These are phyloP conservation scores for Salix caprea DNA, from an alignment of 345 rosid species.

Conservation along the genomic window DNA sequence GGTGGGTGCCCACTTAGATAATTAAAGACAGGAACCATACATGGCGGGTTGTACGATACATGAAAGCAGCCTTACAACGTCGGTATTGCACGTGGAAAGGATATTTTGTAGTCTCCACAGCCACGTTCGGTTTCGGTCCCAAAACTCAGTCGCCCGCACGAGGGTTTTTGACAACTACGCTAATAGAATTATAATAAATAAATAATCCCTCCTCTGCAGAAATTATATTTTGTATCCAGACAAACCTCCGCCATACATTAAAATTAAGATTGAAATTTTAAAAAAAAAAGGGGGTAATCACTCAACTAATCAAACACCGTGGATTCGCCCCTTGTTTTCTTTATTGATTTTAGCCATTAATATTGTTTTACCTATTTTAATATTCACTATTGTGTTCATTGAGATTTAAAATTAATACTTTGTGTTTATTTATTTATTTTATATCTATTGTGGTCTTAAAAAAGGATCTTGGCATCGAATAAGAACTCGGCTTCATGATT, in stretches of 20 bases:
- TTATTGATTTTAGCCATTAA: too few relatives aligned
- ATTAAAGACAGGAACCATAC: neutral
- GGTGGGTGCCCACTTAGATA: neutral
- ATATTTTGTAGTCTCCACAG: neutral
- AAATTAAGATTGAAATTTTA: too few relatives aligned
- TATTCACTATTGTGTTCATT: too few relatives aligned
- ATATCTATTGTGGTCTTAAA: too few relatives aligned
- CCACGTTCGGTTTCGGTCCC: neutral
- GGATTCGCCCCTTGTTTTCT: too few relatives aligned
- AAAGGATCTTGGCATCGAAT: too few relatives aligned
- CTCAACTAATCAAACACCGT: too few relatives aligned
- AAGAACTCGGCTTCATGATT: too few relatives aligned
- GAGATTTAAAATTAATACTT: too few relatives aligned
- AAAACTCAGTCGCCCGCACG: slow-evolving; percentile 18
- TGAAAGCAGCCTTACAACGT: neutral
- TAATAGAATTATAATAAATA: neutral
- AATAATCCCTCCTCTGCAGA: neutral
- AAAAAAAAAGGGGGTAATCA: too few relatives aligned
- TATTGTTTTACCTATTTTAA: too few relatives aligned
- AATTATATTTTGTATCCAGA: neutral
- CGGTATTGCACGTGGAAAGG: neutral
- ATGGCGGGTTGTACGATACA: neutral
- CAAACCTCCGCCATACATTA: neutral
- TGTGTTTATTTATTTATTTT: too few relatives aligned
- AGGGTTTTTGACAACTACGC: neutral